Percentiles rank a stretch among this genome's conserved stretches.
These are phyloP conservation scores for Emergomyces pasteurianus DNA, from an alignment of 2,329 filamentous ascomycete species.

Conservation along the genomic window DNA sequence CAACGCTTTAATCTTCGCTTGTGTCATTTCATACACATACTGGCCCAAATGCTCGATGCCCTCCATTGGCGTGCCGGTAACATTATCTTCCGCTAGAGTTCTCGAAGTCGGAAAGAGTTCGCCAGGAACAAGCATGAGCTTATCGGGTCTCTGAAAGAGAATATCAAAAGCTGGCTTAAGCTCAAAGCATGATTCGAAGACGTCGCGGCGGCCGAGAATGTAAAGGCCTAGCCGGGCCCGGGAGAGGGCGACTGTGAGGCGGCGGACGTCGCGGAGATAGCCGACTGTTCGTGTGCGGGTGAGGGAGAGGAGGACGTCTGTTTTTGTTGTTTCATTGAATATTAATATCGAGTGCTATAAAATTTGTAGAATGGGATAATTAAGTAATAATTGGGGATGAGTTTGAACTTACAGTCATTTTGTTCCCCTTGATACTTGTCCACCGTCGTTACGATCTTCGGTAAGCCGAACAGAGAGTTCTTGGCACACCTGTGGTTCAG, in stretches of 20 bases:
- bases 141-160: constrained; percentile 65
- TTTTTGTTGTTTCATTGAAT: not conserved
- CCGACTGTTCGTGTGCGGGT: constrained; percentile 80
- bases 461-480: constrained; percentile 77
- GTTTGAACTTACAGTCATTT: constrained; percentile 73
- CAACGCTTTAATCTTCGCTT: constrained; percentile 51
- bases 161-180: constrained; percentile 74
- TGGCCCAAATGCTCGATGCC: constrained; percentile 87
- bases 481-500: constrained; percentile 69
- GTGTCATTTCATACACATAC: constrained; percentile 95
- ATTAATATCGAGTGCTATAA: not conserved
- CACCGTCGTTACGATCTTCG: constrained; percentile 82
- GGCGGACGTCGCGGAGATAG: constrained; percentile 84
- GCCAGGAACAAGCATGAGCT: constrained; percentile 66
- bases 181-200: constrained; percentile 84
- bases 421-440: constrained; percentile 99
- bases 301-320: constrained; percentile 86
- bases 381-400: not conserved
- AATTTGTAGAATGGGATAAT: not conserved
- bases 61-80: constrained; percentile 61
- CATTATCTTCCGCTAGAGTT: constrained; percentile 23
- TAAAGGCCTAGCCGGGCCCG: constrained; percentile 86
- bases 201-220: constrained; percentile 72
- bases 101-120: constrained; percentile 71
- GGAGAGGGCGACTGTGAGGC: constrained; percentile 87